phyloP scores from a whole-genome alignment of 2,329 filamentous ascomycete genomes.

The Polytolypa hystricis region DNA sequence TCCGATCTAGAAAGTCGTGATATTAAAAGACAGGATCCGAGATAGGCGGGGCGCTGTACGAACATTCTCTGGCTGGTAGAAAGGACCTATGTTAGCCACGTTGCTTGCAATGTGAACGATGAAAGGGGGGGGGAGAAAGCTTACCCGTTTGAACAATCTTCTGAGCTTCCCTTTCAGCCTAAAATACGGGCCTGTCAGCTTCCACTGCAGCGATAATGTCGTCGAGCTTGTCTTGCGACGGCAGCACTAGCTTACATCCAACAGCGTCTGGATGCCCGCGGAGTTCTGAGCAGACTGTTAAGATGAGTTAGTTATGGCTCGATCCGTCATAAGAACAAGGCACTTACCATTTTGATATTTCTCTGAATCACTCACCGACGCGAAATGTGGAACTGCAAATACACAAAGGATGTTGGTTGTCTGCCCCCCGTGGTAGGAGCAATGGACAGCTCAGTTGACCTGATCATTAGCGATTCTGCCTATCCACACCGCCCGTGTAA shows the following conservation, averaged over 20 bases:
- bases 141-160: slow-evolving; percentile 97
- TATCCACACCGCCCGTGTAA: too few relatives aligned
- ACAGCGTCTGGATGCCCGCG: slow-evolving; percentile 92
- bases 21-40: not conserved
- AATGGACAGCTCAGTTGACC: too few relatives aligned
- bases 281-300: slow-evolving; percentile 80
- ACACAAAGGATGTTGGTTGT: too few relatives aligned
- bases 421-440: too few relatives aligned
- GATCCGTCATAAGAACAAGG: not conserved
- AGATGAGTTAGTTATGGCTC: slow-evolving; percentile 2
- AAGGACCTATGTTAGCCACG: slow-evolving; percentile 5
- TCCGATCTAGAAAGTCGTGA: slow-evolving; percentile 67
- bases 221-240: slow-evolving; percentile 1
- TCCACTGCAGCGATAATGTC: slow-evolving; percentile 1
- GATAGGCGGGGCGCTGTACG: slow-evolving; percentile 12
- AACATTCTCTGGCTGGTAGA: slow-evolving; percentile 73
- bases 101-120: not conserved
- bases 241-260: slow-evolving; percentile 61
- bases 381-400: too few relatives aligned
- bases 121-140: slow-evolving; percentile 14
- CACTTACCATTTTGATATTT: slow-evolving; percentile 4
- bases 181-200: slow-evolving; percentile 4
- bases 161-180: slow-evolving; percentile 97
- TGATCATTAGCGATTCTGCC: too few relatives aligned
- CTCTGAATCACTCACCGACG: too few relatives aligned